Percentiles rank a stretch among this genome's conserved stretches.
Conservation (phyloP, 2,329 filamentous ascomycete genomes). For the Chlorencoelia australis region DNA sequence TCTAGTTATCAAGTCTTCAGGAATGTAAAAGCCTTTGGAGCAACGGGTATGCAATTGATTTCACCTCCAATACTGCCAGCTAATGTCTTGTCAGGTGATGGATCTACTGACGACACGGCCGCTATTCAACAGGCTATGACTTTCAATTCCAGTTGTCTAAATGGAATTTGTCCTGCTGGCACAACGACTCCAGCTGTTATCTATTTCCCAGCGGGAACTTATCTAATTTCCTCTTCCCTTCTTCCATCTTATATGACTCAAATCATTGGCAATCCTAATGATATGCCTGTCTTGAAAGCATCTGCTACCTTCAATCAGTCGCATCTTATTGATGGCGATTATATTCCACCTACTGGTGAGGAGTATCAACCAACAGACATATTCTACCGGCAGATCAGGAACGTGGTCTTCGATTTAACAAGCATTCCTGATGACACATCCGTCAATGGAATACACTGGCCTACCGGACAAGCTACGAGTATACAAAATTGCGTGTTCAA, state of each 20-base stretch:
- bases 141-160: constrained; percentile 14
- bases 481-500: constrained; percentile 51
- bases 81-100: constrained; percentile 57
- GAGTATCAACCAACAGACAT: constrained; percentile 67
- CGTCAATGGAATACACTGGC: constrained; percentile 40
- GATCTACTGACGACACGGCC: constrained; percentile 65
- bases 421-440: constrained; percentile 17
- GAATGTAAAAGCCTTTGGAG: constrained; percentile 17
- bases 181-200: constrained; percentile 36
- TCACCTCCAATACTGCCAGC: constrained; percentile 45
- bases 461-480: constrained; percentile 43
- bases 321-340: constrained; percentile 78
- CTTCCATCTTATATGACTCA: constrained; percentile 18
- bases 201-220: constrained; percentile 22
- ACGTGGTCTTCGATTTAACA: constrained; percentile 52
- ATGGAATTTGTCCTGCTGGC: constrained; percentile 29
- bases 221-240: constrained; percentile 18
- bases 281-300: constrained; percentile 64
- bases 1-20: constrained; percentile 14
- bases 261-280: constrained; percentile 21
- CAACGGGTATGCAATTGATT: constrained; percentile 6
- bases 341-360: constrained; percentile 62
- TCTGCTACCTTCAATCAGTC: constrained; percentile 64
- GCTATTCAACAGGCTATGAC: constrained; percentile 59
- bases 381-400: constrained; percentile 55